Conservation (phyloP, 169 alveolate species). For the Besnoitia besnoiti region DNA sequence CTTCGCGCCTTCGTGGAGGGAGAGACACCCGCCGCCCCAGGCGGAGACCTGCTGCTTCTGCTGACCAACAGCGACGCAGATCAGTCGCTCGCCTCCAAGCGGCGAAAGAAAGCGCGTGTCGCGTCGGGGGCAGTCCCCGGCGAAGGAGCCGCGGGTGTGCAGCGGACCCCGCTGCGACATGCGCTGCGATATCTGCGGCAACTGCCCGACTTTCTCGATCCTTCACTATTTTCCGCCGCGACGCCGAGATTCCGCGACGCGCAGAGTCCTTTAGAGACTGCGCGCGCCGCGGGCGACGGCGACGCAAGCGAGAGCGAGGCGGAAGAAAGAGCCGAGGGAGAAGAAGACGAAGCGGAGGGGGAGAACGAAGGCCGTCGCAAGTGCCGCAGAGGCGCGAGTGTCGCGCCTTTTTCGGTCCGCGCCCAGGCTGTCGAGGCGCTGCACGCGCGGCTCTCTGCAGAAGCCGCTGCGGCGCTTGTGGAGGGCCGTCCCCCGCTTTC, state of each 20-base stretch:
- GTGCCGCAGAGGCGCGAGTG: background rate
- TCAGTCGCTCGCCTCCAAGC: too few species aligned
- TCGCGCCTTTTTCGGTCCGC: background rate
- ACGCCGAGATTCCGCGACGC: background rate
- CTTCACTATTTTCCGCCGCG: background rate
- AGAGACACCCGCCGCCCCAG: too few species aligned
- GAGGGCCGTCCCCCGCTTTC: too few species aligned
- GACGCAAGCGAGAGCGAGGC: background rate
- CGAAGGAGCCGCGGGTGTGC: too few species aligned
- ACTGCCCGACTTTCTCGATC: background rate
- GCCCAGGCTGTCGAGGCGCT: background rate
- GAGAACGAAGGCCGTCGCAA: background rate
- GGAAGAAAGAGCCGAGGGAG: background rate
- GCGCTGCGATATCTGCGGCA: background rate
- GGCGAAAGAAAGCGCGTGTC: too few species aligned
- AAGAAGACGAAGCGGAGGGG: background rate
- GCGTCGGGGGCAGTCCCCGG: too few species aligned
- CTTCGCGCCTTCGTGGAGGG: too few species aligned
- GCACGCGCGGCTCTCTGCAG: slow-evolving; percentile 18
- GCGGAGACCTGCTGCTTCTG: too few species aligned
- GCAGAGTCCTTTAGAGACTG: background rate
- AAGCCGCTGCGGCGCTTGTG: background rate
- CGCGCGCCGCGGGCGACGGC: background rate
- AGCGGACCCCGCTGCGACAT: background rate
- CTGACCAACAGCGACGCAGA: too few species aligned